Percentiles rank a stretch among this genome's conserved stretches.
These are phyloP conservation scores for Saturnispora diversa DNA, from an alignment of 805 yeast genomes.

Conservation along the genomic window DNA sequence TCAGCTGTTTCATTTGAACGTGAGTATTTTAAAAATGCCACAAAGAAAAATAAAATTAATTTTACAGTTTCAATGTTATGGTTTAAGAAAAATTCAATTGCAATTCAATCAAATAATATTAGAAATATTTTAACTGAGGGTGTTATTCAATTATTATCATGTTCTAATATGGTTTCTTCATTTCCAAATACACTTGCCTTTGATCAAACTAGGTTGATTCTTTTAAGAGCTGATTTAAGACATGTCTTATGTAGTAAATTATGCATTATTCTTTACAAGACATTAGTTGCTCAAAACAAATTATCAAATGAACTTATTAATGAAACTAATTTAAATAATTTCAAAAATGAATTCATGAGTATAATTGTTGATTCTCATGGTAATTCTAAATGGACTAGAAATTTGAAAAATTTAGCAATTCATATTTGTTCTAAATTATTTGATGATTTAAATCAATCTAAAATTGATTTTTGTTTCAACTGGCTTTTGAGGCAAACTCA, in stretches of 20 bases:
- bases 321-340: conserved; percentile 31
- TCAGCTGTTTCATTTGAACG: conserved; percentile 85
- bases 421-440: conserved; percentile 44
- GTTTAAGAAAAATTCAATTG: conserved; percentile 38
- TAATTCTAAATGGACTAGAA: conserved; percentile 84
- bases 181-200: conserved; percentile 80
- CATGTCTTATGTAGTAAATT: conserved; percentile 75
- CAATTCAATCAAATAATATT: conserved; percentile 15
- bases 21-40: conserved; percentile 60
- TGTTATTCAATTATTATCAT: conserved; percentile 58
- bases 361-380: conserved; percentile 82
- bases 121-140: conserved; percentile 38
- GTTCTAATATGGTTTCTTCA: conserved; percentile 72
- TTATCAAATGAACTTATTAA: conserved; percentile 29
- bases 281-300: conserved; percentile 39
- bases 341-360: conserved; percentile 67
- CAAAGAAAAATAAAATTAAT: conserved; percentile 49
- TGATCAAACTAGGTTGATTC: conserved; percentile 71
- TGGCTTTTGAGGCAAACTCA: conserved; percentile 85
- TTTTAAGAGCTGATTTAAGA: conserved; percentile 76
- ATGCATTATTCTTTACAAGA: conserved; percentile 65
- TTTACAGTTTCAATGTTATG: conserved; percentile 56
- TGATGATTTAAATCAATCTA: conserved; percentile 29
- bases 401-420: conserved; percentile 61
- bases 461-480: conserved; percentile 55